phyloP scores from a whole-genome alignment of 495 filamentous ascomycete genomes.

The Entonaema liquescens region DNA sequence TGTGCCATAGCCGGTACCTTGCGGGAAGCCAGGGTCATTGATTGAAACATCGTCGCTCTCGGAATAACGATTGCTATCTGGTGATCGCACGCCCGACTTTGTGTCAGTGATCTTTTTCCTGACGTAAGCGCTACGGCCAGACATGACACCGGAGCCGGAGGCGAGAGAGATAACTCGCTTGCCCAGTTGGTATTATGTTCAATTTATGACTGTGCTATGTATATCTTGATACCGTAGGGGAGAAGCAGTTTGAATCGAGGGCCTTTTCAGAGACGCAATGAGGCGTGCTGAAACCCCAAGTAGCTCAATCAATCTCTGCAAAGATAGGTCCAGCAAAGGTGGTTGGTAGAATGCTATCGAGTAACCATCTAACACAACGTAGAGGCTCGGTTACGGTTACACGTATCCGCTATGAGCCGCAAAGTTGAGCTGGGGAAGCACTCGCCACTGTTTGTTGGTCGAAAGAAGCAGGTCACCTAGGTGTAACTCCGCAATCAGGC shows the following conservation, averaged over 20 bases:
- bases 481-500: constrained; percentile 9
- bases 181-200: neutral
- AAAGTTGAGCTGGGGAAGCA: neutral
- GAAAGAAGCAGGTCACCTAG: constrained; percentile 27
- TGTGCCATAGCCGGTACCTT: constrained; percentile 50
- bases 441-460: constrained; percentile 6
- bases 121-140: constrained; percentile 64
- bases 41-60: constrained; percentile 52
- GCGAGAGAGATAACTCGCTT: neutral
- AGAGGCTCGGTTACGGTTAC: neutral
- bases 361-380: neutral
- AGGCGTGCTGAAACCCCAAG: neutral
- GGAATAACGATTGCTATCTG: constrained; percentile 39
- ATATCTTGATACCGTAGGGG: neutral
- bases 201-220: neutral
- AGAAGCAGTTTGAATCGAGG: neutral
- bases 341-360: neutral
- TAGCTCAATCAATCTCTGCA: neutral
- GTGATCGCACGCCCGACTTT: constrained; percentile 47
- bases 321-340: neutral
- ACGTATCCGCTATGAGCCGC: constrained; percentile 9
- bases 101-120: constrained; percentile 62
- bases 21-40: constrained; percentile 48
- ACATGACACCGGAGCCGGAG: constrained; percentile 50
- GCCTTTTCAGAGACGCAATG: neutral